phyloP scores from a whole-genome alignment of 192 early-diverging fungal species.

The Tieghemiomyces parasiticus region DNA sequence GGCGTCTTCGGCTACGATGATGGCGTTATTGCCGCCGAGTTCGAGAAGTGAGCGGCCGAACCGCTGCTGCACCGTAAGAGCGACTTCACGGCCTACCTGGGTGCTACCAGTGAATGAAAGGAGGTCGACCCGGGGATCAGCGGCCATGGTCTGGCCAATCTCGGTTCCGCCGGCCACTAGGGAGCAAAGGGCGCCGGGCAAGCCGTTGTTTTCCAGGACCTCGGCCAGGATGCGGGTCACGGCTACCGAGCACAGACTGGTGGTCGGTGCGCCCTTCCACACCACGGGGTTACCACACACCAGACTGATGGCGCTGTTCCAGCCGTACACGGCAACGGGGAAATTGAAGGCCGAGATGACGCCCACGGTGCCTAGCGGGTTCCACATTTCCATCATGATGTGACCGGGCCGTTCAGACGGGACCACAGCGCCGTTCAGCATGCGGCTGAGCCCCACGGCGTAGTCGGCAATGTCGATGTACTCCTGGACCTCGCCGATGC shows the following conservation, averaged over 20 bases:
- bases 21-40: constrained; percentile 92
- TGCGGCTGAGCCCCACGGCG: constrained; percentile 71
- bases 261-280: constrained; percentile 78
- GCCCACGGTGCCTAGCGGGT: constrained; percentile 83
- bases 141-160: constrained; percentile 60
- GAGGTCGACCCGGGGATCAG: constrained; percentile 54
- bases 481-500: constrained; percentile 89
- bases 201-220: constrained; percentile 62
- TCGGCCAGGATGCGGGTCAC: constrained; percentile 73
- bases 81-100: constrained; percentile 57
- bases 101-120: constrained; percentile 91
- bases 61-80: constrained; percentile 58
- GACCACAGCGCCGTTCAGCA: constrained; percentile 65
- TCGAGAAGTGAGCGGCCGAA: constrained; percentile 83
- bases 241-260: constrained; percentile 69
- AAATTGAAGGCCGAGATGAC: constrained; percentile 95
- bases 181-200: constrained; percentile 72
- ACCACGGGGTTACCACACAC: constrained; percentile 83
- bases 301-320: constrained; percentile 82
- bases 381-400: constrained; percentile 90
- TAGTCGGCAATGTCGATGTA: constrained; percentile 92
- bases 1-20: constrained; percentile 83
- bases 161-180: constrained; percentile 73
- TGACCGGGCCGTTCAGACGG: constrained; percentile 86
- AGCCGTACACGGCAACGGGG: constrained; percentile 82